These are phyloP conservation scores for Tinospora cordifolia DNA, from an alignment of 164 flowering plant species.

Conservation along the genomic window DNA sequence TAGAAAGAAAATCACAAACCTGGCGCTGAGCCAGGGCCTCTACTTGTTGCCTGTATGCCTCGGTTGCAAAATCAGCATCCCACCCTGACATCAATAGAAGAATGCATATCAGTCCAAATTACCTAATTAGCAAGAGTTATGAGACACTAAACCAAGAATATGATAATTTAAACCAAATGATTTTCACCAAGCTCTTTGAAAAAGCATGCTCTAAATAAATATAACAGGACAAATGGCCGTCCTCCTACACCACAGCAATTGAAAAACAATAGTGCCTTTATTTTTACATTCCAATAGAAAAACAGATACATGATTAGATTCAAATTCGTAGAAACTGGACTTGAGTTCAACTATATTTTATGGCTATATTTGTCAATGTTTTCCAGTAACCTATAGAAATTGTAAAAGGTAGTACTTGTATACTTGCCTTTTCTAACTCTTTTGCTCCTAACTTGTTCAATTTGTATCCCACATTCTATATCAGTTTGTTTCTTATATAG, in stretches of 20 bases:
- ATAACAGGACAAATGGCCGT: neutral
- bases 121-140: neutral
- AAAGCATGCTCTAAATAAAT: neutral
- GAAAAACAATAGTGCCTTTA: neutral
- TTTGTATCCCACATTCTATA: no score
- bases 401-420: no score
- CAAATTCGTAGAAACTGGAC: neutral
- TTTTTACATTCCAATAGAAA: neutral
- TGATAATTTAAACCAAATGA: neutral
- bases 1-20: constrained; percentile 32
- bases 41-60: constrained; percentile 88
- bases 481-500: no score
- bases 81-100: constrained; percentile 43
- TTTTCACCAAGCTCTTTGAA: neutral
- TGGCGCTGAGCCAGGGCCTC: constrained; percentile 88
- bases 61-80: constrained; percentile 99
- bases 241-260: neutral
- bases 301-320: neutral
- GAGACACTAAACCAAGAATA: neutral
- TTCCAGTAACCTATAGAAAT: no score
- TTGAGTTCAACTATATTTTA: neutral
- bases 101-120: neutral
- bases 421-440: no score
- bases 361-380: neutral
- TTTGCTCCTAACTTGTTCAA: no score